Percentiles rank a stretch among this genome's conserved stretches.
Conservation (phyloP, 1,284 basidiomycete genomes). For the Sporisorium sorghi region DNA sequence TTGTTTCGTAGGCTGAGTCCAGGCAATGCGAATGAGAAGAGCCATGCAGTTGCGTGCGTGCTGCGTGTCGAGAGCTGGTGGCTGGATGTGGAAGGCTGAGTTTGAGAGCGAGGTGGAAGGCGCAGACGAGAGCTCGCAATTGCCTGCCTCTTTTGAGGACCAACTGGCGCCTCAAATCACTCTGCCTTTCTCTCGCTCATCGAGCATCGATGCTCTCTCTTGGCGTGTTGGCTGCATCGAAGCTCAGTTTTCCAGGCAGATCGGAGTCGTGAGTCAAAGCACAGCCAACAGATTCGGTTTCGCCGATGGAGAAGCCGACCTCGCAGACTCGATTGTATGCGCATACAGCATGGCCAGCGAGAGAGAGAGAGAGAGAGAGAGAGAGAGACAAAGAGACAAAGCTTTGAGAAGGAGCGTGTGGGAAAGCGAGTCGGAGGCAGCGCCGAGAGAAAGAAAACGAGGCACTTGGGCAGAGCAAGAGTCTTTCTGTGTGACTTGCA, state of each 20-base stretch:
- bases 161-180: constrained; percentile 4
- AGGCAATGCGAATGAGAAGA: neutral
- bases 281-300: neutral
- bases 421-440: constrained; percentile 1
- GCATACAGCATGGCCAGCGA: constrained; percentile 1
- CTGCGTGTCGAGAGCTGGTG: too few relatives aligned
- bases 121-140: too few relatives aligned
- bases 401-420: constrained; percentile 1
- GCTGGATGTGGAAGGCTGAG: neutral
- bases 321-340: constrained; percentile 4
- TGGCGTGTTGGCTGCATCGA: neutral
- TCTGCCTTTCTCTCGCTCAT: neutral
- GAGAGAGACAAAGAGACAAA: neutral
- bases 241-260: neutral
- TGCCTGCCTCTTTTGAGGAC: too few relatives aligned
- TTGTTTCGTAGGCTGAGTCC: constrained; percentile 4
- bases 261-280: neutral
- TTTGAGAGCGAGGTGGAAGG: too few relatives aligned
- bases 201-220: neutral
- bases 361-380: neutral
- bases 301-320: neutral
- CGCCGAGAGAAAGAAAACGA: neutral
- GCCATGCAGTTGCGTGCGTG: too few relatives aligned
- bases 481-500: neutral
- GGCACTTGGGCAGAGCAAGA: constrained; percentile 7